These are phyloP conservation scores for Tuber borchii DNA, from an alignment of 495 filamentous ascomycete species.

Conservation along the genomic window DNA sequence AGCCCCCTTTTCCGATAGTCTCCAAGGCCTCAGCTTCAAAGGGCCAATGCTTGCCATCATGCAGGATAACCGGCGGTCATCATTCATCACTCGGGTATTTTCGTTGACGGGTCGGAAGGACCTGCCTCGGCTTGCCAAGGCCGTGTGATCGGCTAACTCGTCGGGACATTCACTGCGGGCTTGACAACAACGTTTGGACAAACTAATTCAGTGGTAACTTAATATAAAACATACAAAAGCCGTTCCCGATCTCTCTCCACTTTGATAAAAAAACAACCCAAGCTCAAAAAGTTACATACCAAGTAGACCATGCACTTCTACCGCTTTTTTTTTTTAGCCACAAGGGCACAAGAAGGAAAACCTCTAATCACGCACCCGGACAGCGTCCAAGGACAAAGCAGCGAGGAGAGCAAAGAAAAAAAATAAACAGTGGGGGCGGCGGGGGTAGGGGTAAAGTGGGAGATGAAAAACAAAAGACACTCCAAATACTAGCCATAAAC, in stretches of 20 bases:
- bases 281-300: not conserved
- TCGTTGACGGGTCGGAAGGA: not conserved
- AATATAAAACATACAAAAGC: not conserved
- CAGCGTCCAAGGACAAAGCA: not conserved
- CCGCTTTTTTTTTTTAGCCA: not conserved
- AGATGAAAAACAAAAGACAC: not conserved
- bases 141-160: not conserved
- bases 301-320: constrained; percentile 1
- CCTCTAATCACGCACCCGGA: not conserved
- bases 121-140: not conserved
- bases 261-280: not conserved
- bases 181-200: not conserved
- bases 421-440: not conserved
- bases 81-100: not conserved
- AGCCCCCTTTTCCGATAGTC: not conserved
- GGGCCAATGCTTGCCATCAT: not conserved
- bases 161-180: not conserved
- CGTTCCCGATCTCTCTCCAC: not conserved
- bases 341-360: not conserved
- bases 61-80: not conserved
- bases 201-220: not conserved
- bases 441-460: not conserved
- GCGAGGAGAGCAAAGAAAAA: not conserved
- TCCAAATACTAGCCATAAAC: not conserved
- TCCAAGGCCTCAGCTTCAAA: not conserved